Percentiles rank a stretch among this genome's conserved stretches.
Evolutionary conservation across 139 green algal species (phyloP).

Genomic region (Micractinium sp.): DNA sequence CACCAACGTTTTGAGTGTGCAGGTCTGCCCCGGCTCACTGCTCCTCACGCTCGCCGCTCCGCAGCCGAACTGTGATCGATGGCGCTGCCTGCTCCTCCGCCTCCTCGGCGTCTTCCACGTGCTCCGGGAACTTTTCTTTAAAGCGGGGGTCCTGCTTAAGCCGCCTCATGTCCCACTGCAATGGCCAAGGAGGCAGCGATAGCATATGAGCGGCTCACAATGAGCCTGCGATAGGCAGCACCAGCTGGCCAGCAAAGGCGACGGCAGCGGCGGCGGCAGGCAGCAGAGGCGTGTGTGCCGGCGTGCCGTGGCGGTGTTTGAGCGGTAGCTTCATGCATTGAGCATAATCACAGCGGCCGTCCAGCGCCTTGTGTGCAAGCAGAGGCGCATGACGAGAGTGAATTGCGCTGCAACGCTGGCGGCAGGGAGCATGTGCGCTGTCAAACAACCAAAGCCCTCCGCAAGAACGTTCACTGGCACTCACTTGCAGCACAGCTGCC

Average conservation of each 20-base stretch:
- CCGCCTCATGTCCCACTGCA: conserved; percentile 40
- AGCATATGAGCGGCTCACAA: no score
- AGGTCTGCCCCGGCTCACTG: not conserved
- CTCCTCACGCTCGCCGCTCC: conserved; percentile 22
- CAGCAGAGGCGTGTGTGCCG: no score
- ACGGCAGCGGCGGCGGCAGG: not conserved
- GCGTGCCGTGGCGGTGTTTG: no score
- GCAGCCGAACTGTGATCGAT: conserved; percentile 9
- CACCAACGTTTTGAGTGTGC: no score
- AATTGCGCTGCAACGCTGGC: no score
- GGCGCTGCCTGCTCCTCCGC: not conserved
- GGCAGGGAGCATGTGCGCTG: not conserved
- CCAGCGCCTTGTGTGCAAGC: no score
- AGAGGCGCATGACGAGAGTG: no score
- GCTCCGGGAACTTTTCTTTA: conserved; percentile 44
- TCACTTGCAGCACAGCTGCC: conserved; percentile 33
- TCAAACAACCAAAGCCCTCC: no score
- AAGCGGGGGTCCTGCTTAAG: conserved; percentile 40
- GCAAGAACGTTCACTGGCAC: not conserved
- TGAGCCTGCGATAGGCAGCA: no score
- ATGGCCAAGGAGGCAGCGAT: not conserved
- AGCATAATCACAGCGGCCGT: no score
- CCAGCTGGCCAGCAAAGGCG: no score
- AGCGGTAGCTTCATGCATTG: no score
- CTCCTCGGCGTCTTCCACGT: not conserved